Evolutionary conservation across 768 basidiomycete species (phyloP), one percentile per base, ranked within the genome.

Genomic region (Piloderma croceum): DNA sequence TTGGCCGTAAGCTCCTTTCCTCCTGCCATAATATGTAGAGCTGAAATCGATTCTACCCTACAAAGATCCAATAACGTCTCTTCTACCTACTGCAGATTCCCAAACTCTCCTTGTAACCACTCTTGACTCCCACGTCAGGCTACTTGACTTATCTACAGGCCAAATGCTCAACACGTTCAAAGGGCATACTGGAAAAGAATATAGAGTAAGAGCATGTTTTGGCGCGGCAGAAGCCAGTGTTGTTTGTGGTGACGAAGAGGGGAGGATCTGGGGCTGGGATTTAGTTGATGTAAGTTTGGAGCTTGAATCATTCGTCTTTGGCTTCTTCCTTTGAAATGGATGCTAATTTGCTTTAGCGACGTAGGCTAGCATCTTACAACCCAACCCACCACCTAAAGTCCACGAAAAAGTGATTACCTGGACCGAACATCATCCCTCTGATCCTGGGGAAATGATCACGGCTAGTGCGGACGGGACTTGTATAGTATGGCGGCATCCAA

Each of bases 191-290:
- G 86, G 89, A 50, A 63, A 70, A 24, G 73, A 79, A 13, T 94
- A 93, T 59, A 77, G 89, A 18, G 83, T 77, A 53, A 80, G 84
- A 21, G 81, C 83, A 19, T 83, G 79, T 49, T 94, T 94, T 53
- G 86, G 86, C 9, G 76, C 85, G 46, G 83, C 71, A 3, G 96
- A 98, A 62, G 84, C 82, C 6, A 77, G 60, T 19, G 79, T 98
- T 12, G 57, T 94, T 4, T 82, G 78, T 45, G 96, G 96, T 7
- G 96, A 98, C 56, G 96, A 97, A 61, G 74, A 82, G 6, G 96
- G 96, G 1, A 66, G 63, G 45, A 67, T 99, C 3, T 96, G 90
- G 90, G 79, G 79, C 31, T 99, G 93, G 93, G 90, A 94, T 51
- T 67, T 97, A 44, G 75, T 97, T 17, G 86, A 90, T 58, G 93